phyloP scores from a whole-genome alignment of 192 early-diverging fungal species.

The Diversispora eburnea region DNA sequence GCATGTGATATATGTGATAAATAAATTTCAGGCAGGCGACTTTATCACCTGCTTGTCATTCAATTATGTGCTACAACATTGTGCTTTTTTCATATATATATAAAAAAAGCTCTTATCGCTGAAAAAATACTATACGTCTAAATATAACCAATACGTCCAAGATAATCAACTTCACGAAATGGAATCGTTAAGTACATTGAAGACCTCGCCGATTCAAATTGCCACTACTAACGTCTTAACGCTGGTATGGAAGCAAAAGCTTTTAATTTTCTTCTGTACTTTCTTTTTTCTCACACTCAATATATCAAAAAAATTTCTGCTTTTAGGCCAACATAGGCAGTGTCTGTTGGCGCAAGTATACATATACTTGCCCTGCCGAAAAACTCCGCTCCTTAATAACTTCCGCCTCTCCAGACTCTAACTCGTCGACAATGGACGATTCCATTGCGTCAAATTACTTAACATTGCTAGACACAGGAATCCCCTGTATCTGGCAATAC shows the following conservation, averaged over 20 bases:
- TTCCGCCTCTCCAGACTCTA: background rate
- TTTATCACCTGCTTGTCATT: no score
- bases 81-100: no score
- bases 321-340: background rate
- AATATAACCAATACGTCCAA: background rate
- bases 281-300: background rate
- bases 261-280: background rate
- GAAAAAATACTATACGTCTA: background rate
- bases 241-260: background rate
- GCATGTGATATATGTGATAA: no score
- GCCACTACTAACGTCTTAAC: background rate
- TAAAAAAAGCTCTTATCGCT: background rate
- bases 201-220: background rate
- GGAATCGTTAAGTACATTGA: background rate
- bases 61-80: no score
- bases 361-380: background rate
- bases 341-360: background rate
- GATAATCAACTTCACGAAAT: background rate
- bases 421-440: background rate
- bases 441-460: background rate
- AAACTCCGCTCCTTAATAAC: slow-evolving; percentile 13
- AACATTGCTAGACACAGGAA: background rate
- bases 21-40: no score
- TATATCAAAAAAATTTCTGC: background rate
- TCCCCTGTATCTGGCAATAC: slow-evolving; percentile 20